A percentile compares a stretch with the other conserved stretches of the same genome.
Conservation (phyloP, 257 asterid species). For the Fraxinus americana region DNA sequence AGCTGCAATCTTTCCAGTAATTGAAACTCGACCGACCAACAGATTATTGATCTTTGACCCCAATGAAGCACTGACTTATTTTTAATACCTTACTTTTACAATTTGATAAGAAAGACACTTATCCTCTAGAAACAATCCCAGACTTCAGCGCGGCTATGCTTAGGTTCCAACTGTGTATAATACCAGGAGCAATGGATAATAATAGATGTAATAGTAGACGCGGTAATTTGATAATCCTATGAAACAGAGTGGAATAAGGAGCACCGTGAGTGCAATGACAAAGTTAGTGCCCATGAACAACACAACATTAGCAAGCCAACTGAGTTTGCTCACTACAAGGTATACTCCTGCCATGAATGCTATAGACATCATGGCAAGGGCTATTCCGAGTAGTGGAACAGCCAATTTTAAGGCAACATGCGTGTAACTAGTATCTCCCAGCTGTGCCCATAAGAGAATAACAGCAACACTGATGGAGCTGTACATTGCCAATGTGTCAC, state of each 20-base stretch:
- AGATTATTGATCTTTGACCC: constrained; percentile 22
- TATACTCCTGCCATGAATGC: constrained; percentile 51
- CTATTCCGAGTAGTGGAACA: constrained; percentile 44
- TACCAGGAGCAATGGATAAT: constrained; percentile 45
- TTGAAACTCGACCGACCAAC: constrained; percentile 14
- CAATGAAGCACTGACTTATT: constrained; percentile 1
- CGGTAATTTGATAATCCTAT: constrained; percentile 32
- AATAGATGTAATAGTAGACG: constrained; percentile 32
- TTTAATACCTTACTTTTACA: neutral
- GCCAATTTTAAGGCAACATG: constrained; percentile 40
- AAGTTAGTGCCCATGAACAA: constrained; percentile 39
- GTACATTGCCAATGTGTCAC: constrained; percentile 53
- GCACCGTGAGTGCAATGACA: constrained; percentile 21
- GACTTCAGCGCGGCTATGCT: neutral
- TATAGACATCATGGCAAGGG: constrained; percentile 48
- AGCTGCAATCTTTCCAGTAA: neutral
- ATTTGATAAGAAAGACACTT: constrained; percentile 5
- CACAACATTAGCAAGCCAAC: constrained; percentile 48
- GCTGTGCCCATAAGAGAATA: constrained; percentile 55
- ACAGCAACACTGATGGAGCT: constrained; percentile 46
- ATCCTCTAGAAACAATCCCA: neutral
- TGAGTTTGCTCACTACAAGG: constrained; percentile 50
- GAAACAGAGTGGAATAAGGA: constrained; percentile 43
- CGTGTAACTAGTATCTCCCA: constrained; percentile 44
- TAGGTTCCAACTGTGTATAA: constrained; percentile 41